Evolutionary conservation across 2,329 filamentous ascomycete species (phyloP).

Genomic region (Colletotrichum sp.): DNA sequence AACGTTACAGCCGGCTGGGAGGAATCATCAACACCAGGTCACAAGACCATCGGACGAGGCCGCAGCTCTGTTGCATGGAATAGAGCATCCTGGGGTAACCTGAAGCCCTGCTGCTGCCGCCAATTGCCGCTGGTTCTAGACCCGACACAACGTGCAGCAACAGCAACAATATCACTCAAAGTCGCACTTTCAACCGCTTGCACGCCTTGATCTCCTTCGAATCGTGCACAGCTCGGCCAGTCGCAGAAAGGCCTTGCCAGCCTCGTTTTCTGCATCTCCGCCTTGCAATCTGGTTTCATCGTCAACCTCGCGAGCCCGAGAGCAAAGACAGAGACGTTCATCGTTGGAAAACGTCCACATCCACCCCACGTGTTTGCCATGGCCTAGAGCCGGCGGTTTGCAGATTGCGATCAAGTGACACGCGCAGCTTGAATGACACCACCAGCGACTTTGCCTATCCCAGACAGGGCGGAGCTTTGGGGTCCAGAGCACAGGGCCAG

Average conservation of each 20-base stretch:
- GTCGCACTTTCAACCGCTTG: not conserved
- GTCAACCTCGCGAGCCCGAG: not conserved
- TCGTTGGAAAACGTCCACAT: not conserved
- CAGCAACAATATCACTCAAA: not conserved
- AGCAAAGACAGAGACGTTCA: not conserved
- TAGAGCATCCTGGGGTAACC: not conserved
- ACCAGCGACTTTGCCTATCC: slow-evolving; percentile 4
- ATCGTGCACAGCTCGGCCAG: not conserved
- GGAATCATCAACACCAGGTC: not conserved
- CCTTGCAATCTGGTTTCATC: not conserved
- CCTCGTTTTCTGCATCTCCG: not conserved
- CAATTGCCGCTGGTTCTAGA: not conserved
- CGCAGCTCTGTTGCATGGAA: not conserved
- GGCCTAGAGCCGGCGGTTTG: not conserved
- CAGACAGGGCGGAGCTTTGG: not conserved
- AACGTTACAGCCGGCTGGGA: not conserved
- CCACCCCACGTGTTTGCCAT: slow-evolving; percentile 1
- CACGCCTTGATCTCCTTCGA: not conserved
- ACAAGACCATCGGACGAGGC: not conserved
- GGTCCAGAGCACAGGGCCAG: not conserved
- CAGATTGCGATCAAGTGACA: slow-evolving; percentile 13
- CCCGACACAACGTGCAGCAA: not conserved
- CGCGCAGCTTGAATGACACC: slow-evolving; percentile 5
- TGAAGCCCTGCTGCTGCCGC: not conserved
- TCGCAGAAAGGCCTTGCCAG: not conserved